Conservation (phyloP, 768 basidiomycete genomes). For the Psilocybe cubensis region DNA sequence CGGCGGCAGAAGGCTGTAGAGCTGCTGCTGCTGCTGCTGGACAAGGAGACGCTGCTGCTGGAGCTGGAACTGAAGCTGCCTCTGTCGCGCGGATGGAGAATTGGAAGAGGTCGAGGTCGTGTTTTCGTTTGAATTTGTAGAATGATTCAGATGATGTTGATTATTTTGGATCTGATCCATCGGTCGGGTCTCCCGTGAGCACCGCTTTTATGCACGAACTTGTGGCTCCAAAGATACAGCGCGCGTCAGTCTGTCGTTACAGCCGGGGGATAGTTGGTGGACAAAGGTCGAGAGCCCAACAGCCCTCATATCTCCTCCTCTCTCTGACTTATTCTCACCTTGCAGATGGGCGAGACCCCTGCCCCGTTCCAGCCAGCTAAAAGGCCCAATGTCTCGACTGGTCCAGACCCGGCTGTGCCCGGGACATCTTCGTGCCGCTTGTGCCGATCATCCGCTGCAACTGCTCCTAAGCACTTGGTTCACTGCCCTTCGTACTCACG, state of each 20-base stretch:
- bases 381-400: background rate
- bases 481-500: background rate
- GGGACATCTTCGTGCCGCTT: background rate
- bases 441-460: background rate
- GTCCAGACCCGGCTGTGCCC: background rate
- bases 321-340: slow-evolving; percentile 2
- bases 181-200: slow-evolving; percentile 10
- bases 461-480: background rate
- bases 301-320: slow-evolving; percentile 11
- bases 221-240: slow-evolving; percentile 1
- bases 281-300: slow-evolving; percentile 12
- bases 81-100: slow-evolving; percentile 9
- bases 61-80: slow-evolving; percentile 14
- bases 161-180: slow-evolving; percentile 22
- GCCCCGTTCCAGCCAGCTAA: background rate
- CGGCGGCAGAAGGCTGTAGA: slow-evolving; percentile 16
- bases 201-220: slow-evolving; percentile 14
- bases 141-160: background rate
- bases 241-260: background rate
- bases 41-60: slow-evolving; percentile 13
- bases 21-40: slow-evolving; percentile 23
- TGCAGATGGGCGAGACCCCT: slow-evolving; percentile 2
- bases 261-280: slow-evolving; percentile 12
- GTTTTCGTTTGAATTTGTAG: slow-evolving; percentile 6
- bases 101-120: slow-evolving; percentile 2